These are phyloP conservation scores for Pichia sp. DNA, from an alignment of 1,139 yeast species.

Conservation along the genomic window DNA sequence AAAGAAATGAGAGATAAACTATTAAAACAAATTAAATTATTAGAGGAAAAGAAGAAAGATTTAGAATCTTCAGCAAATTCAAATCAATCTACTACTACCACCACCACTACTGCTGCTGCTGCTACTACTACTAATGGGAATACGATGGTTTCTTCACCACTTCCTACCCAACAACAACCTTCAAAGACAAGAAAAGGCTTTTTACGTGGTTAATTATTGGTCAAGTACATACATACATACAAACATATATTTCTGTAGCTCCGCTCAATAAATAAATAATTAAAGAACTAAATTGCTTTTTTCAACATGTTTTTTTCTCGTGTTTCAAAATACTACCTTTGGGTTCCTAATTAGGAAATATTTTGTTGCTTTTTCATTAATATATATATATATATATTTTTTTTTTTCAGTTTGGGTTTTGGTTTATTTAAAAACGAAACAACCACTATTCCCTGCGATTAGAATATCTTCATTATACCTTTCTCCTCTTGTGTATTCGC, in stretches of 20 bases:
- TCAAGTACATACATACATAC: not conserved
- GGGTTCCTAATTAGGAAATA: constrained; percentile 12
- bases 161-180: constrained; percentile 29
- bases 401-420: not conserved
- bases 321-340: constrained; percentile 12
- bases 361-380: too few species aligned
- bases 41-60: constrained; percentile 86
- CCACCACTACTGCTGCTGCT: not conserved
- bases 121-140: too few species aligned
- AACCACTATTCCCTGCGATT: too few species aligned
- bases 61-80: constrained; percentile 40
- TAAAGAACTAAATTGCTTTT: not conserved
- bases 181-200: constrained; percentile 55
- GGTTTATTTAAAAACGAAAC: too few species aligned
- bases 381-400: too few species aligned
- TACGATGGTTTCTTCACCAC: constrained; percentile 3
- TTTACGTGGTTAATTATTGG: constrained; percentile 37
- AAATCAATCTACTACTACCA: not conserved
- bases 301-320: not conserved
- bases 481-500: too few species aligned
- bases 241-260: not conserved
- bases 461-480: too few species aligned
- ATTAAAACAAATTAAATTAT: constrained; percentile 75
- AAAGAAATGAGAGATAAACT: constrained; percentile 95
- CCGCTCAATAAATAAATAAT: too few species aligned